Percentiles rank a stretch among this genome's conserved stretches.
These are phyloP conservation scores for Gilbertella persicaria DNA, from an alignment of 371 early-diverging fungal species.

Conservation along the genomic window DNA sequence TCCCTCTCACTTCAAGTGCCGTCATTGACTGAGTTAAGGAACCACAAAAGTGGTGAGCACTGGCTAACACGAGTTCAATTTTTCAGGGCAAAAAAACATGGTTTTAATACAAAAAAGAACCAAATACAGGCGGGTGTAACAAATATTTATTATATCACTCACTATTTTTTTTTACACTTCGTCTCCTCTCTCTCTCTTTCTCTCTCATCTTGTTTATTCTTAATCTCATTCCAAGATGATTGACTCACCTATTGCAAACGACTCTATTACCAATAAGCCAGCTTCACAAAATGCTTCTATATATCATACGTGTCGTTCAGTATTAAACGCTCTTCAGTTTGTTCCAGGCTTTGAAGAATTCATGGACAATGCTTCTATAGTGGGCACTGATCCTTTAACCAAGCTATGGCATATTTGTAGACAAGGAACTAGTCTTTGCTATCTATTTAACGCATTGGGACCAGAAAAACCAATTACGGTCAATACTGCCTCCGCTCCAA, in stretches of 20 bases:
- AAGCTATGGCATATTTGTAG: constrained; percentile 89
- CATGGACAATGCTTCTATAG: constrained; percentile 17
- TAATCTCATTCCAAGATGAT: constrained; percentile 8
- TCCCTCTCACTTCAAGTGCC: too few species aligned
- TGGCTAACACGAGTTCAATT: not conserved
- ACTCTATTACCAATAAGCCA: constrained; percentile 40
- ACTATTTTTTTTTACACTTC: not conserved
- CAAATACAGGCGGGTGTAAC: not conserved
- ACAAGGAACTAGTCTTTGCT: constrained; percentile 84
- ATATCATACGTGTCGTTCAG: constrained; percentile 65
- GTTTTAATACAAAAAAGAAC: not conserved
- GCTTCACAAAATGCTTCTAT: constrained; percentile 51
- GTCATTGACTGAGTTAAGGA: too few species aligned
- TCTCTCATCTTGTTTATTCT: not conserved
- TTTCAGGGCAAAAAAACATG: not conserved
- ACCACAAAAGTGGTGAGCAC: not conserved
- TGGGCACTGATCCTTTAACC: constrained; percentile 72
- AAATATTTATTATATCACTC: not conserved
- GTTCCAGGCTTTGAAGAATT: constrained; percentile 63
- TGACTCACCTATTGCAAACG: constrained; percentile 30
- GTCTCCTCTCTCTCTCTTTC: not conserved
- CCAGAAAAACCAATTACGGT: constrained; percentile 55
- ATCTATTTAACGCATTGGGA: constrained; percentile 74
- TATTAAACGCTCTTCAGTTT: constrained; percentile 58
- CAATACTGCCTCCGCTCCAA: constrained; percentile 52